Evolutionary conservation across 2,329 filamentous ascomycete genomes (phyloP).

Genomic region (Hypoxylon sp.): DNA sequence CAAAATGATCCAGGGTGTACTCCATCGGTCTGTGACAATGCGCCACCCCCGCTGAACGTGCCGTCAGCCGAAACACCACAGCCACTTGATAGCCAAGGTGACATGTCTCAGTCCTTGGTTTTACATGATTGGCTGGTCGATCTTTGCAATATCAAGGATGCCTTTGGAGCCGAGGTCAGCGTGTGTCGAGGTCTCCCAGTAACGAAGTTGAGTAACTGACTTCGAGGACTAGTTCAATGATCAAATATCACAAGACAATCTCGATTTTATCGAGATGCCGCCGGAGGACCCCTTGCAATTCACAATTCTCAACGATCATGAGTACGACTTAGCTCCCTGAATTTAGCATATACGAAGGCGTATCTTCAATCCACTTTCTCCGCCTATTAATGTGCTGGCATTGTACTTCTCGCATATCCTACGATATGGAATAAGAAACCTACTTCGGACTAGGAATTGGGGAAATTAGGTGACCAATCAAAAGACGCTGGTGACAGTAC

Average conservation of each 20-base stretch:
- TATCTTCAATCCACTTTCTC: not conserved
- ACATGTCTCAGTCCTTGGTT: not conserved
- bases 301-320: not conserved
- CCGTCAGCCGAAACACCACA: not conserved
- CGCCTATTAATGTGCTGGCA: not conserved
- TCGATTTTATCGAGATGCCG: not conserved
- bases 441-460: no score
- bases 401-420: not conserved
- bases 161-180: constrained; percentile 12
- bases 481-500: no score
- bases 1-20: not conserved
- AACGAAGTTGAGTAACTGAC: not conserved
- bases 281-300: not conserved
- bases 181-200: not conserved
- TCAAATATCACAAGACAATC: not conserved
- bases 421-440: not conserved
- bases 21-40: not conserved
- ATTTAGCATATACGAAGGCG: not conserved
- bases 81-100: not conserved
- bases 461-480: no score
- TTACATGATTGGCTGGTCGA: constrained; percentile 6
- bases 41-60: not conserved
- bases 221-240: not conserved
- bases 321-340: not conserved
- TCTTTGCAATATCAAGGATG: constrained; percentile 13